Conservation (phyloP, 306 rosid genomes). For the Heteromeles arbutifolia region DNA sequence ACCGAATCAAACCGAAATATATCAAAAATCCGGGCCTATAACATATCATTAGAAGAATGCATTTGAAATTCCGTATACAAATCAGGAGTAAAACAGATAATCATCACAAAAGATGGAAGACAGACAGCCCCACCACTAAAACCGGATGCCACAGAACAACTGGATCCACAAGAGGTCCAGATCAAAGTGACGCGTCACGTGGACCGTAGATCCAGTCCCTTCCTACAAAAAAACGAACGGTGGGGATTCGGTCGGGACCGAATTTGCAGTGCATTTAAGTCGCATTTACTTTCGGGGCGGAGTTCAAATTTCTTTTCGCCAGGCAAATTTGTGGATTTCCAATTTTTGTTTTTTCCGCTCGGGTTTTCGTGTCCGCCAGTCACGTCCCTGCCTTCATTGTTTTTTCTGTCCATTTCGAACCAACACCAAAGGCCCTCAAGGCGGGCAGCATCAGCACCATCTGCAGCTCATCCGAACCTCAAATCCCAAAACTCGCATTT, state of each 20-base stretch:
- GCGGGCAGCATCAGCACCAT: neutral
- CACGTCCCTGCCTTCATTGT: neutral
- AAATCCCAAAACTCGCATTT: neutral
- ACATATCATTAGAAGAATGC: too few species aligned
- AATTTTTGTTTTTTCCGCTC: neutral
- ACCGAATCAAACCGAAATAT: too few species aligned
- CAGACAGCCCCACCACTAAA: neutral
- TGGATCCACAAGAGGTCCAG: conserved; percentile 18
- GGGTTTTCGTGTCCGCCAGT: conserved; percentile 8
- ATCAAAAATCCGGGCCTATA: too few species aligned
- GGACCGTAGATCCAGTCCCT: conserved; percentile 14
- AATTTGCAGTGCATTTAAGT: conserved; percentile 16
- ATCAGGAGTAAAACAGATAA: neutral
- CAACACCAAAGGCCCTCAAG: neutral
- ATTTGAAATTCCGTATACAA: neutral
- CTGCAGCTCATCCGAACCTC: neutral
- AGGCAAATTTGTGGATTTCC: neutral
- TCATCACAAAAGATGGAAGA: neutral
- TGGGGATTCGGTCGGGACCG: neutral
- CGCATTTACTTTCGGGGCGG: conserved; percentile 25
- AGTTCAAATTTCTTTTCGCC: conserved; percentile 1
- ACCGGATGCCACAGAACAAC: neutral
- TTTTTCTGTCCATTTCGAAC: conserved; percentile 14
- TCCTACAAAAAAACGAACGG: neutral
- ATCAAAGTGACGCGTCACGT: conserved; percentile 11